These are phyloP conservation scores for Phialemoniopsis sp. DNA, from an alignment of 2,329 filamentous ascomycete species.

Conservation along the genomic window DNA sequence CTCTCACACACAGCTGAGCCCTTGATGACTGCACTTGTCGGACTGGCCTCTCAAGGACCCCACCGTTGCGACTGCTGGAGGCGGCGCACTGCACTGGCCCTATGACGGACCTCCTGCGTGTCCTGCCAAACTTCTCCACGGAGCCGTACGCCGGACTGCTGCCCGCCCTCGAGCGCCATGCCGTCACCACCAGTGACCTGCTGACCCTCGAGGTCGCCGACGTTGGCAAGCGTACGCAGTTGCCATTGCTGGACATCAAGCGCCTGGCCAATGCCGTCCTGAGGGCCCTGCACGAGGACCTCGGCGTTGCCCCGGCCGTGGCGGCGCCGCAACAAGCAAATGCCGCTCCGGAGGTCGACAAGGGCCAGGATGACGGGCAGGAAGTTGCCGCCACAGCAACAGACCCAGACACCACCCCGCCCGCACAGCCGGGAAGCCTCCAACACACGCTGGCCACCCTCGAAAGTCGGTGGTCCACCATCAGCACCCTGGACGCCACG, in stretches of 20 bases:
- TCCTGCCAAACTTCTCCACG: constrained; percentile 76
- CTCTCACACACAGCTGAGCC: too few species aligned
- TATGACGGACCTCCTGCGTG: constrained; percentile 82
- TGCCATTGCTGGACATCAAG: constrained; percentile 77
- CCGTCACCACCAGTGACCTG: constrained; percentile 77
- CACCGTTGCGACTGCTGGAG: too few species aligned
- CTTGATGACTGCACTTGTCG: too few species aligned
- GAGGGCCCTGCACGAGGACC: constrained; percentile 61
- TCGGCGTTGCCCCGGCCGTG: constrained; percentile 22
- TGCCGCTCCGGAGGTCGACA: not conserved
- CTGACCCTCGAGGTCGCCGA: constrained; percentile 79
- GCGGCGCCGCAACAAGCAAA: constrained; percentile 3
- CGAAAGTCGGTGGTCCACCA: constrained; percentile 43
- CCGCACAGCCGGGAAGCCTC: constrained; percentile 7
- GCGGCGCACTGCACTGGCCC: not conserved
- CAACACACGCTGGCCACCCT: constrained; percentile 31
- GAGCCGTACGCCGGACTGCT: constrained; percentile 70
- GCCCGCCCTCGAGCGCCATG: constrained; percentile 72
- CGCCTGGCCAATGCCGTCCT: constrained; percentile 56
- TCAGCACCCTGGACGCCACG: constrained; percentile 74
- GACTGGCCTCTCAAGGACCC: too few species aligned
- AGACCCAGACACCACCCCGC: not conserved
- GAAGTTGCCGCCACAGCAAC: too few species aligned
- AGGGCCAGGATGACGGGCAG: not conserved
- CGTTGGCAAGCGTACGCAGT: constrained; percentile 78